Evolutionary conservation across 306 rosid species (phyloP).

Genomic region (Quercus aquifolioides): DNA sequence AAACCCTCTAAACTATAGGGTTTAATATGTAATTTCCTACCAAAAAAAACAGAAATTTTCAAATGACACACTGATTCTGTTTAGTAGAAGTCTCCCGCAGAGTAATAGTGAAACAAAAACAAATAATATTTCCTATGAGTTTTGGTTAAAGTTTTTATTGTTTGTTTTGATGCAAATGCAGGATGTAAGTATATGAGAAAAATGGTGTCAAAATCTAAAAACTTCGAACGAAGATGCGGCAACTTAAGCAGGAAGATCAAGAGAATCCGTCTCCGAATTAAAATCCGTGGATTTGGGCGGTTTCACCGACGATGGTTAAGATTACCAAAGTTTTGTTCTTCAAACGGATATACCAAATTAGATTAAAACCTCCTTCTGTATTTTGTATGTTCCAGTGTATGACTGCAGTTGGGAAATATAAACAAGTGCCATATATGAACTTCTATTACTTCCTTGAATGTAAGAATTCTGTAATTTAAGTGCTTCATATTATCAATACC

Average conservation of each 20-base stretch:
- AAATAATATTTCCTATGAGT: not conserved
- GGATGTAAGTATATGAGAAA: constrained; percentile 41
- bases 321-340: constrained; percentile 61
- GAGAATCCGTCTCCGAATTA: constrained; percentile 52
- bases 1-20: no score
- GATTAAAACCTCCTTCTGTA: constrained; percentile 28
- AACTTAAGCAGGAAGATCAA: constrained; percentile 53
- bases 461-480: not conserved
- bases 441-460: not conserved
- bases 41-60: not conserved
- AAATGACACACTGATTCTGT: not conserved
- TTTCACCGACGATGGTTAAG: constrained; percentile 72
- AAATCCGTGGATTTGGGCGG: constrained; percentile 64
- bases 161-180: constrained; percentile 32
- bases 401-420: not conserved
- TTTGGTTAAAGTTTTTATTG: not conserved
- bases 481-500: not conserved
- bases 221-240: constrained; percentile 51
- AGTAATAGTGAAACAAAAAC: not conserved
- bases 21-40: not conserved
- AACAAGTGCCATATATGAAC: not conserved
- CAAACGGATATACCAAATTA: constrained; percentile 48
- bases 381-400: not conserved
- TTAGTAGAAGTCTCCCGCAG: not conserved
- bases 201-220: constrained; percentile 42